These are phyloP conservation scores for Canavalia ensiformis DNA, from an alignment of 306 rosid genomes.

Conservation along the genomic window DNA sequence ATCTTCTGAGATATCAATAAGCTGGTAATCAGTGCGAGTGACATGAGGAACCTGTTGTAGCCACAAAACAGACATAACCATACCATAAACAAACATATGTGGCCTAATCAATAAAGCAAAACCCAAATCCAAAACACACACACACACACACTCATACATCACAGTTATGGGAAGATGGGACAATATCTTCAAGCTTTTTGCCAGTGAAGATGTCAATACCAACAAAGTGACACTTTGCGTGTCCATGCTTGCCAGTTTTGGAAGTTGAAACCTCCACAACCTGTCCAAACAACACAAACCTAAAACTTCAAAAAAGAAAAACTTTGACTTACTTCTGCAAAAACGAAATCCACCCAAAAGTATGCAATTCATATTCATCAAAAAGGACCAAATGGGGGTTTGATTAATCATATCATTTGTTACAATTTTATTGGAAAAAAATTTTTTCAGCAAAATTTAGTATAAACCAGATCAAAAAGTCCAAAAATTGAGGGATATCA, in stretches of 20 bases:
- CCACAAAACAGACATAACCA: slow-evolving; percentile 24
- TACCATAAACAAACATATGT: background rate
- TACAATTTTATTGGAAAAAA: background rate
- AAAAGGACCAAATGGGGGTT: background rate
- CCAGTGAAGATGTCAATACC: slow-evolving; percentile 91
- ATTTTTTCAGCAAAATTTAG: background rate
- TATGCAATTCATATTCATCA: background rate
- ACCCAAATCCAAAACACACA: slow-evolving; percentile 16
- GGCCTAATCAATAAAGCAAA: background rate
- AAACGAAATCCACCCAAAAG: slow-evolving; percentile 1
- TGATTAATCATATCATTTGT: slow-evolving; percentile 12
- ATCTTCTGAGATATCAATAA: slow-evolving; percentile 96
- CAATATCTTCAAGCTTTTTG: slow-evolving; percentile 97
- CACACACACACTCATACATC: slow-evolving; percentile 66
- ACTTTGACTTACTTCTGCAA: background rate
- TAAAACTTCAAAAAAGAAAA: slow-evolving; percentile 18
- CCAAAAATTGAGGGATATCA: background rate
- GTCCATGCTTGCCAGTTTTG: slow-evolving; percentile 98
- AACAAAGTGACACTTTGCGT: slow-evolving; percentile 98
- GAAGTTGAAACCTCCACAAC: slow-evolving; percentile 98
- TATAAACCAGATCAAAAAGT: background rate
- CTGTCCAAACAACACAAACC: slow-evolving; percentile 52
- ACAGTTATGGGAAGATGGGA: slow-evolving; percentile 98
- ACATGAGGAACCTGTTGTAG: slow-evolving; percentile 89
- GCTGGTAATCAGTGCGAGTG: slow-evolving; percentile 93